phyloP scores from a whole-genome alignment of 495 filamentous ascomycete species.

The Tuber brumale region DNA sequence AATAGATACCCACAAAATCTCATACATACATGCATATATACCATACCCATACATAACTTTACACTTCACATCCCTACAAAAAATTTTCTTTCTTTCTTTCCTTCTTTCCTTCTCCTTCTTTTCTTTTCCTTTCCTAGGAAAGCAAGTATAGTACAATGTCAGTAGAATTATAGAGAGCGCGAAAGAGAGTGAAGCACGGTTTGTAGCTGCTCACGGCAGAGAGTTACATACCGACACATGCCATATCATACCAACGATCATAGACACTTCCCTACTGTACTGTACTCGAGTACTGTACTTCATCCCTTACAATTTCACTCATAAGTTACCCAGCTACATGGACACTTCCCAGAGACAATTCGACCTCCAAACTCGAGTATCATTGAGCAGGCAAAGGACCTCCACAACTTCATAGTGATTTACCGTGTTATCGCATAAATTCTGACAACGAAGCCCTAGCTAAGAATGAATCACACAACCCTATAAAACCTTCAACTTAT shows the following conservation, averaged over 20 bases:
- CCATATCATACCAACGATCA: neutral
- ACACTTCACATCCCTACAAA: neutral
- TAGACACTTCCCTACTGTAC: neutral
- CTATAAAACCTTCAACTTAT: neutral
- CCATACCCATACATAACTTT: neutral
- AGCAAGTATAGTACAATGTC: neutral
- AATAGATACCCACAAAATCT: conserved; percentile 1
- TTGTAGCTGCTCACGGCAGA: neutral
- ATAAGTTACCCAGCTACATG: neutral
- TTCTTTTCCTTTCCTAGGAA: neutral
- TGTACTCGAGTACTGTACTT: neutral
- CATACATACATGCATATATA: neutral
- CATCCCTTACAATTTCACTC: neutral
- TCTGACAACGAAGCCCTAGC: neutral
- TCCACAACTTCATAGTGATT: neutral
- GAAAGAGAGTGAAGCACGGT: neutral
- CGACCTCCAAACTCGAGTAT: neutral
- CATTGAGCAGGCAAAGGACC: neutral
- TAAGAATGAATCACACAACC: neutral
- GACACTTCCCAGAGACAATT: neutral
- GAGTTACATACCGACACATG: neutral
- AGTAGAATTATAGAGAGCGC: neutral
- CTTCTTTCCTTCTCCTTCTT: neutral
- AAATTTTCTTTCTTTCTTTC: neutral
- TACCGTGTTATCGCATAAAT: neutral